Percentiles rank a stretch among this genome's conserved stretches.
Evolutionary conservation across 768 basidiomycete genomes (phyloP).

Genomic region (Saitozyma podzolica): DNA sequence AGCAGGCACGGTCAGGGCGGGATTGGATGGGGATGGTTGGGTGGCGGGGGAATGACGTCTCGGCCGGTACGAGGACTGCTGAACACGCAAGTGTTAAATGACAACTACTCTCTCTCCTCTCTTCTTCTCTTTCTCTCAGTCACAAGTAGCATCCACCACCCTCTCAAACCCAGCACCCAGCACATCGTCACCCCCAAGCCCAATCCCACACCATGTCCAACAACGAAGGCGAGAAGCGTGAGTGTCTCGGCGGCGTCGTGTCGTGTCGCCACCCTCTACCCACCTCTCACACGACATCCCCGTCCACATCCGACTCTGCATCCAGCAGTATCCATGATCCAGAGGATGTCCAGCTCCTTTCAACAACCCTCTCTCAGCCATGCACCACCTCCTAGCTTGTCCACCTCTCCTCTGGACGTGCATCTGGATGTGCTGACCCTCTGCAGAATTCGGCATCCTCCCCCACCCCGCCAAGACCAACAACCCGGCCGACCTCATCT

Average conservation of each 20-base stretch:
- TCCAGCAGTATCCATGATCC: no score
- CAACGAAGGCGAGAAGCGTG: constrained; percentile 8
- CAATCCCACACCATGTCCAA: constrained; percentile 10
- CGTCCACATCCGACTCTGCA: no score
- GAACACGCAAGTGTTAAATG: neutral
- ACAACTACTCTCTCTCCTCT: neutral
- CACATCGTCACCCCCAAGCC: no score
- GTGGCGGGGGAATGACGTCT: constrained; percentile 4
- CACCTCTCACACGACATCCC: no score
- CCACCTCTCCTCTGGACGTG: constrained; percentile 1
- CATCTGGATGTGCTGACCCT: neutral
- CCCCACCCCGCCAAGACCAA: constrained; percentile 53
- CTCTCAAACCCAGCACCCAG: no score
- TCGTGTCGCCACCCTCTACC: no score
- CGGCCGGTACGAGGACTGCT: neutral
- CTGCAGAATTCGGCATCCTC: constrained; percentile 49
- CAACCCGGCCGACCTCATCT: constrained; percentile 48
- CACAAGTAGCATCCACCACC: no score
- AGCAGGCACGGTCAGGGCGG: neutral
- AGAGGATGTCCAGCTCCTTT: no score
- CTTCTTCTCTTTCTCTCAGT: neutral
- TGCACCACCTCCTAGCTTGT: neutral
- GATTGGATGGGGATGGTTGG: neutral
- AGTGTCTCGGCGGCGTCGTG: neutral
- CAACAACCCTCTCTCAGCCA: constrained; percentile 12